Base-by-base conservation (phyloP, 768 basidiomycete species). In the Lepiota brunneoincarnata region DNA sequence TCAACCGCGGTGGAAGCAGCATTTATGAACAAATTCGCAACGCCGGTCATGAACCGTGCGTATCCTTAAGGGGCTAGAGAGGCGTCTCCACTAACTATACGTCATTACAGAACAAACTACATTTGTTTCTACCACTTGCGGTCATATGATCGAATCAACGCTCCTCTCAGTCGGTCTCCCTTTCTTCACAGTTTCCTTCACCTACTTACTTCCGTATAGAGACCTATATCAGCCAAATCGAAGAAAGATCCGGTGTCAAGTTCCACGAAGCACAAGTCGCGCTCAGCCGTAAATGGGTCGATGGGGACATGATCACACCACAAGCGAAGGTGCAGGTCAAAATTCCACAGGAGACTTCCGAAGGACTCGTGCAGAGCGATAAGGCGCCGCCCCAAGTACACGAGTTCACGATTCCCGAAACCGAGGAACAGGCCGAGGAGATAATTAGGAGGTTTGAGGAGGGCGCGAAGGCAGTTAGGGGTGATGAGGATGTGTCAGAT, bases 111-210 rank as follows among this genome's bases (percentile, higher is more conserved):
- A n/a, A 62, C 74, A 71, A 86, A 94, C 54, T 94, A 88, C 65
- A 89, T 97, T 61, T 81, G 86, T 10, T 93, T 97, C 78, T 98
- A 91, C 73, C 93, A 98, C 70, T 77, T 99, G 21, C 82, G 97
- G 26, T 75, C 87, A 1, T 99, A 95, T 65, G 95, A 98, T 64
- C 78, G 94, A 21, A 91, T 95, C 63, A 94, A 93, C 63, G 86
- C 87, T 0, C 88, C 91, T 1, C 67, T 73, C 58, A 70, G 86
- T 85, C 56, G 63, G 80, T 66, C 7, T 2, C 26, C 10, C 20
- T n/a, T 18, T 11, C 12, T 39, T 26, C 12, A 12, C 20, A 11
- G 20, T 23, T 38, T 40, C 21, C 14, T 52, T 14, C 35, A 9
- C 37, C 28, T 35, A 9, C 48, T 59, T 42, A 41, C 45, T 34